Evolutionary conservation across 1,139 yeast species (phyloP), one percentile per base, ranked within the genome.

Genomic region (Geotrichum histeridarum): DNA sequence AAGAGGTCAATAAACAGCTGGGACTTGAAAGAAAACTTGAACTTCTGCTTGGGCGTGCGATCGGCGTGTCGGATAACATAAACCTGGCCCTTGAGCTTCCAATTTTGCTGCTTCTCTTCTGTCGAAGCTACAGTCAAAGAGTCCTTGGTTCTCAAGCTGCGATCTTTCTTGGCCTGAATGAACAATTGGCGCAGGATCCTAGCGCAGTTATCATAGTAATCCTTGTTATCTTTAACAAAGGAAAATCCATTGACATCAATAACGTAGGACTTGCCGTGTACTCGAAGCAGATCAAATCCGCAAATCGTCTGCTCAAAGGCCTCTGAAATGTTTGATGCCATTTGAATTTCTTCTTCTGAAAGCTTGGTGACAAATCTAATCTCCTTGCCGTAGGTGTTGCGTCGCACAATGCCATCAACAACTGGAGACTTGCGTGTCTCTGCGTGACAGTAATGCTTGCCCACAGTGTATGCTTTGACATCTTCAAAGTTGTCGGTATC

Each of bases 191-290:
- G 78, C 62, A 94, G 74, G 43, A 93, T 91, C 43, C 78, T 74
- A 0, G 98, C 82, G 72, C 95, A 85, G 18, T 82, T 77, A 67
- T 90, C 95, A 68, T 94, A 94, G 70, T 94, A 94, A 1, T 80
- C 84, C 55, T 78, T 77, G 65, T 89, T 93, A 67, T 94, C 99
- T 68, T 94, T 94, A 42, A 94, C 99, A 72, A 94, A 94, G 0
- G 98, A 91, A 67, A 94, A 93, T 0, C 99, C 99, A 70, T 94
- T 94, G 44, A 94, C 99, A 70, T 94, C 99, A 69, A 94, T 94
- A 33, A 94, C 99, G 69, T 81, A 94, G 54, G 95, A 85, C 63
- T 83, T 78, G 8, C 96, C 97, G 59, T 86, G 80, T 1, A 91
- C 98, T 64, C 99, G 79, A 53, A 94, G 77, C 53, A 94, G 75